Percentiles rank a stretch among this genome's conserved stretches.
These are phyloP conservation scores for Russula sp. DNA, from an alignment of 768 basidiomycete genomes.

Conservation along the genomic window DNA sequence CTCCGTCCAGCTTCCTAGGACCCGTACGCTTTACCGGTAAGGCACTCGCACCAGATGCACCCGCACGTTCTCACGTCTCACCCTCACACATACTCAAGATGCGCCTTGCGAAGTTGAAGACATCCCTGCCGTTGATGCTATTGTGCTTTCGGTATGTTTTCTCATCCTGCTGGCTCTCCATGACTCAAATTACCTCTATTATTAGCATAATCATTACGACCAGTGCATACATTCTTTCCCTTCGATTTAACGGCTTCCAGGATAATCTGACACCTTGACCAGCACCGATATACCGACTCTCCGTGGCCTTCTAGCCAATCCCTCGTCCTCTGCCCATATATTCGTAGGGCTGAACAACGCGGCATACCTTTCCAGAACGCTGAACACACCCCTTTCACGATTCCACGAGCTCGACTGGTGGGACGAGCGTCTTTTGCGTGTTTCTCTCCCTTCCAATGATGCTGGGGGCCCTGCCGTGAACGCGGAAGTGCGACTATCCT, in stretches of 20 bases:
- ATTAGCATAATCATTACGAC: constrained; percentile 42
- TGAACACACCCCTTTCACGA: constrained; percentile 37
- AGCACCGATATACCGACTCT: constrained; percentile 40
- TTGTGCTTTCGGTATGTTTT: constrained; percentile 47
- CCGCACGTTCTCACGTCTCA: neutral
- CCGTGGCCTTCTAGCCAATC: constrained; percentile 33
- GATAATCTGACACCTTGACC: neutral
- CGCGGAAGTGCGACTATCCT: constrained; percentile 47
- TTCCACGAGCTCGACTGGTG: constrained; percentile 54
- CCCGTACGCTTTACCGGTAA: constrained; percentile 39
- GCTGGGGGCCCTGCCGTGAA: constrained; percentile 8
- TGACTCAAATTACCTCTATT: neutral
- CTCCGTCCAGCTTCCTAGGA: constrained; percentile 36
- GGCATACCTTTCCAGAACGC: constrained; percentile 34
- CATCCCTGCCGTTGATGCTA: constrained; percentile 49
- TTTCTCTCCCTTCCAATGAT: constrained; percentile 33
- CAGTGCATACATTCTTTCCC: constrained; percentile 33
- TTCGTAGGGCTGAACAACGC: constrained; percentile 49
- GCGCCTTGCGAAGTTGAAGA: constrained; percentile 43
- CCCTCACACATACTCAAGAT: constrained; percentile 29
- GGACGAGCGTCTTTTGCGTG: constrained; percentile 36
- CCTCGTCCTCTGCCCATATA: constrained; percentile 38
- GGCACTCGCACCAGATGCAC: constrained; percentile 12
- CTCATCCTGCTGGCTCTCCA: neutral
- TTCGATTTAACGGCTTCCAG: neutral